phyloP scores from a whole-genome alignment of 2,329 filamentous ascomycete genomes.

The Pezicula carpinea region DNA sequence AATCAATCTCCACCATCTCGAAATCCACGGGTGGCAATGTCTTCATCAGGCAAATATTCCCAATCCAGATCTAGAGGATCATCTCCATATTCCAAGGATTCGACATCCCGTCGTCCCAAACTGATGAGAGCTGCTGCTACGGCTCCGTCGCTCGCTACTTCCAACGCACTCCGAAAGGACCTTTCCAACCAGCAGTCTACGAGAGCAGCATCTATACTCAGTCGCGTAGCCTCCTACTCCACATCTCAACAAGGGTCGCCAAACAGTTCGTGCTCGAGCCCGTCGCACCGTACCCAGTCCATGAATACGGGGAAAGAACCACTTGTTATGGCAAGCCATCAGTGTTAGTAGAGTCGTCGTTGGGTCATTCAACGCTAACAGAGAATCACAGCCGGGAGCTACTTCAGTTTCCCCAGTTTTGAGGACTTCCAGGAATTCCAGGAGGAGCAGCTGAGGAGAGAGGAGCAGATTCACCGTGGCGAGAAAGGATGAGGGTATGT shows the following conservation, averaged over 20 bases:
- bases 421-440: slow-evolving; percentile 58
- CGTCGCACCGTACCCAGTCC: slow-evolving; percentile 8
- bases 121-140: slow-evolving; percentile 51
- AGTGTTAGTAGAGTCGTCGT: slow-evolving; percentile 15
- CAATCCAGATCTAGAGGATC: slow-evolving; percentile 31
- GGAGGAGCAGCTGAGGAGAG: slow-evolving; percentile 29
- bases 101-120: slow-evolving; percentile 42
- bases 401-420: slow-evolving; percentile 72
- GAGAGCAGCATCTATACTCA: slow-evolving; percentile 50
- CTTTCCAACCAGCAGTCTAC: slow-evolving; percentile 44
- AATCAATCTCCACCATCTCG: not conserved
- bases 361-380: slow-evolving; percentile 6
- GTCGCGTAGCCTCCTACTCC: slow-evolving; percentile 46
- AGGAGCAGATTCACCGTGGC: slow-evolving; percentile 3
- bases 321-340: slow-evolving; percentile 16
- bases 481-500: slow-evolving; percentile 2
- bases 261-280: slow-evolving; percentile 17
- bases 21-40: slow-evolving; percentile 23
- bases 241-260: slow-evolving; percentile 31
- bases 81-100: slow-evolving; percentile 31
- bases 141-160: slow-evolving; percentile 53
- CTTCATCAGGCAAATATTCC: slow-evolving; percentile 12
- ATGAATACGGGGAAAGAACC: slow-evolving; percentile 17
- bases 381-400: slow-evolving; percentile 40
- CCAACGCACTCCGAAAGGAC: slow-evolving; percentile 47